Conservation (phyloP, 495 filamentous ascomycete species). For the Cairneyella variabilis region DNA sequence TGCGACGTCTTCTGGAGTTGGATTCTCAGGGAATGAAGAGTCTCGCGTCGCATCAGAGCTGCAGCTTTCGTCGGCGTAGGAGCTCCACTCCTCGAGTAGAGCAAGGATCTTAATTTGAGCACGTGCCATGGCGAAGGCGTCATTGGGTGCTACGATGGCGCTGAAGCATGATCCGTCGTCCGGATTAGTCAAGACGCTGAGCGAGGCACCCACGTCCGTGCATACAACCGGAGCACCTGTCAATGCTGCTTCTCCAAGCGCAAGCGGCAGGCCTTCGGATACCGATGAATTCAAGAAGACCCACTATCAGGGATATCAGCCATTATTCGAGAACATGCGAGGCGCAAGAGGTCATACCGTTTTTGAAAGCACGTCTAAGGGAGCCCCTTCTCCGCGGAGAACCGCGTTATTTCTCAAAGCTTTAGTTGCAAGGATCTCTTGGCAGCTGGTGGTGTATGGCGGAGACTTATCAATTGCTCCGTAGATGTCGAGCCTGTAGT, state of each 20-base stretch:
- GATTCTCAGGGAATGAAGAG: too few species aligned
- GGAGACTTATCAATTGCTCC: conserved; percentile 58
- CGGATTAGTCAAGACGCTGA: too few species aligned
- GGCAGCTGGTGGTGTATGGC: conserved; percentile 55
- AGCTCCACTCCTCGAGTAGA: too few species aligned
- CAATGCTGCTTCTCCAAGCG: conserved; percentile 61
- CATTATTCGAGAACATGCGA: too few species aligned
- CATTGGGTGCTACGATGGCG: too few species aligned
- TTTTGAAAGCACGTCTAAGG: conserved; percentile 53
- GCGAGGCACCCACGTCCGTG: too few species aligned
- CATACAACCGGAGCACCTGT: conserved; percentile 61
- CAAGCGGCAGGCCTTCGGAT: conserved; percentile 61
- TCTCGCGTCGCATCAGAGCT: too few species aligned
- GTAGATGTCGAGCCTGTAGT: conserved; percentile 61
- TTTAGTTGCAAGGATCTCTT: conserved; percentile 60
- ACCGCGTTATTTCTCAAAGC: conserved; percentile 45
- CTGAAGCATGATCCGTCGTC: too few species aligned
- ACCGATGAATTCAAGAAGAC: conserved; percentile 66
- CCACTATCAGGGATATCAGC: conserved; percentile 33
- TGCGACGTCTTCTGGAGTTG: too few species aligned
- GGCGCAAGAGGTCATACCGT: conserved; percentile 25
- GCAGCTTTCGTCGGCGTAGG: too few species aligned
- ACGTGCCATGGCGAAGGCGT: too few species aligned
- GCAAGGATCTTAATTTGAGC: too few species aligned
- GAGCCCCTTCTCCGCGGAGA: conserved; percentile 51